A percentile compares a stretch with the other conserved stretches of the same genome.
Evolutionary conservation across 2,329 filamentous ascomycete genomes (phyloP).

Genomic region (Paecilomyces formosus): DNA sequence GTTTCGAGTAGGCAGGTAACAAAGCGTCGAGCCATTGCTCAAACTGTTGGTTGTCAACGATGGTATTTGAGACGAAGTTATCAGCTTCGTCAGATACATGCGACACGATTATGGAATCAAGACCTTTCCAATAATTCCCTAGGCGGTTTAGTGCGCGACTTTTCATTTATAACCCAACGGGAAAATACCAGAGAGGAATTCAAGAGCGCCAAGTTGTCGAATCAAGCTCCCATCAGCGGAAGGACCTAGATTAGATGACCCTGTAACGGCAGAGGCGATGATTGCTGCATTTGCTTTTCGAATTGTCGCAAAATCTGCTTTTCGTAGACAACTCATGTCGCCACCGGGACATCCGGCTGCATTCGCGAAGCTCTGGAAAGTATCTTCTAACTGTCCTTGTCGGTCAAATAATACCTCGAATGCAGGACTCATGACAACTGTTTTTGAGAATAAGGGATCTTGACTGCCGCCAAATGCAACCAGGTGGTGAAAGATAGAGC

Average conservation of each 20-base stretch:
- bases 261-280: slow-evolving; percentile 14
- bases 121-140: slow-evolving; percentile 24
- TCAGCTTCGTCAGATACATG: slow-evolving; percentile 27
- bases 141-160: neutral
- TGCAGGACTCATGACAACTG: slow-evolving; percentile 25
- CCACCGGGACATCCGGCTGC: slow-evolving; percentile 24
- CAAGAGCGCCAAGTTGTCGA: slow-evolving; percentile 22
- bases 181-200: slow-evolving; percentile 16
- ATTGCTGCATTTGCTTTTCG: slow-evolving; percentile 18
- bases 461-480: slow-evolving; percentile 37
- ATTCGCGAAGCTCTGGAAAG: slow-evolving; percentile 16
- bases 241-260: slow-evolving; percentile 24
- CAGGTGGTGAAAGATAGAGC: slow-evolving; percentile 45
- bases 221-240: slow-evolving; percentile 26
- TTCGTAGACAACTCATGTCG: slow-evolving; percentile 24
- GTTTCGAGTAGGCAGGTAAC: slow-evolving; percentile 26
- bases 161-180: neutral
- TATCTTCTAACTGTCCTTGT: slow-evolving; percentile 14
- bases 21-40: slow-evolving; percentile 18
- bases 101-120: slow-evolving; percentile 23
- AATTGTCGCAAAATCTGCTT: slow-evolving; percentile 12
- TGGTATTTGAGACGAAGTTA: slow-evolving; percentile 17
- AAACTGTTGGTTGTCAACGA: slow-evolving; percentile 23
- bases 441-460: slow-evolving; percentile 37
- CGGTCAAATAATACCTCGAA: slow-evolving; percentile 15